Conservation (phyloP, 2,329 filamentous ascomycete genomes). For the Lachnellula occidentalis region DNA sequence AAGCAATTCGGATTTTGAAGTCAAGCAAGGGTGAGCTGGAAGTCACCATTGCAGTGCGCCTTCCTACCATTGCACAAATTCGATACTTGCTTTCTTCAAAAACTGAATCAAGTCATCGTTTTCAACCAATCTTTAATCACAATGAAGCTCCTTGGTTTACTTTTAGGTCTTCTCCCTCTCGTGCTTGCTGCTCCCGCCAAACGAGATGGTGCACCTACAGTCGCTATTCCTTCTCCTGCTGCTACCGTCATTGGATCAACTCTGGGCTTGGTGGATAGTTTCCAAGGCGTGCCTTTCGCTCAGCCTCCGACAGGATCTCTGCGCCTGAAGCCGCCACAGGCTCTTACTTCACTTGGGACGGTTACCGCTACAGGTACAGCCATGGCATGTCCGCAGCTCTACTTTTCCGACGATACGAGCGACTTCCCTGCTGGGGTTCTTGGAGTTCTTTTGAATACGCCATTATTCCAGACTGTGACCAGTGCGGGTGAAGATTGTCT, state of each 20-base stretch:
- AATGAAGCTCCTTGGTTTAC: constrained; percentile 5
- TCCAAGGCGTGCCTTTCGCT: constrained; percentile 65
- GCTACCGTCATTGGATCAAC: constrained; percentile 13
- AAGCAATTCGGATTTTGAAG: no score
- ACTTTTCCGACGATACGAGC: constrained; percentile 45
- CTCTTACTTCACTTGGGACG: constrained; percentile 53
- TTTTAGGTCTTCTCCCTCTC: constrained; percentile 1
- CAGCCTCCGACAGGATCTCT: constrained; percentile 60
- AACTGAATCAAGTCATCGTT: neutral
- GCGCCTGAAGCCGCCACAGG: constrained; percentile 63
- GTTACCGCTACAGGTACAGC: constrained; percentile 54
- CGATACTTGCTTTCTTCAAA: neutral
- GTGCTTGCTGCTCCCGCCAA: constrained; percentile 5
- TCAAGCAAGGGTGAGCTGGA: neutral
- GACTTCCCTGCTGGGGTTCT: constrained; percentile 39
- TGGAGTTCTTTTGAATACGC: constrained; percentile 46
- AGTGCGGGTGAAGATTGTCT: constrained; percentile 60
- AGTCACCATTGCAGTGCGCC: neutral
- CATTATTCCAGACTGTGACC: constrained; percentile 50
- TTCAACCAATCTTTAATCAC: neutral
- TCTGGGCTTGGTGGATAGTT: neutral
- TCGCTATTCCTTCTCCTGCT: constrained; percentile 7
- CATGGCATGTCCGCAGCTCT: constrained; percentile 67
- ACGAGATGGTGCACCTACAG: constrained; percentile 6
- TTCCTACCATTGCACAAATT: neutral